Evolutionary conservation across 2,329 filamentous ascomycete species (phyloP), one percentile per base, ranked within the genome.

Genomic region (Trichoderma guizhouense): DNA sequence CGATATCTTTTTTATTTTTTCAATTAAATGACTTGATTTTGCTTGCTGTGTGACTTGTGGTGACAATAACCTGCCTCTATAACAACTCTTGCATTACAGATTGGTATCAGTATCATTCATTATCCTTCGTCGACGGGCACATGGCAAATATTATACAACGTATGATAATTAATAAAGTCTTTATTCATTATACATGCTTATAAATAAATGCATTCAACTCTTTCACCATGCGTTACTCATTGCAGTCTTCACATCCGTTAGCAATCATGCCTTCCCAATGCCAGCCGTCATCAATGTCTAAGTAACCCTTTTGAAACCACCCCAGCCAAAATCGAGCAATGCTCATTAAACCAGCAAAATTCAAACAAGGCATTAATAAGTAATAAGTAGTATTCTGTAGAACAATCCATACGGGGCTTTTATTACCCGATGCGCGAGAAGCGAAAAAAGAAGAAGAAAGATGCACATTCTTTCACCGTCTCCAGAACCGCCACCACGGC

Each of bases 401-500:
- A 53, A 24, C 39, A 24, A 5, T 11, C 47, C 47, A 24, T 14
- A 11, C 11, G 47, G 47, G 47, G 6, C 7, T 12, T 34, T 43
- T 51, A n/a, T 53, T 53, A 24, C 47, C 47, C 47, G 47, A 53
- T n/a, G n/a, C n/a, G 21, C 9, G 43, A 53, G 21, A 53, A 53
- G 3, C 21, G 43, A 34, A 53, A 57, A 43, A 43, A 18, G 32
- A 65, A 32, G 11, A 11, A 55, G 9, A 36, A 62, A n/a, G 43
- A 8, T 51, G 30, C 47, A 53, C 11, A 6, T 51, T 24, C 26
- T 18, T 28, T 66, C 57, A 65, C 76, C 71, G 79, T 78, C 81
- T 85, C 89, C 89, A 91, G 77, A 91, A 90, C 79, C 86, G 86
- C 88, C 88, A 91, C 81, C 87, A 86, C 51, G 82, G 80, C 72